These are phyloP conservation scores for Bryum argenteum DNA, from an alignment of 225 moss, liverwort and hornwort genomes.

Conservation along the genomic window DNA sequence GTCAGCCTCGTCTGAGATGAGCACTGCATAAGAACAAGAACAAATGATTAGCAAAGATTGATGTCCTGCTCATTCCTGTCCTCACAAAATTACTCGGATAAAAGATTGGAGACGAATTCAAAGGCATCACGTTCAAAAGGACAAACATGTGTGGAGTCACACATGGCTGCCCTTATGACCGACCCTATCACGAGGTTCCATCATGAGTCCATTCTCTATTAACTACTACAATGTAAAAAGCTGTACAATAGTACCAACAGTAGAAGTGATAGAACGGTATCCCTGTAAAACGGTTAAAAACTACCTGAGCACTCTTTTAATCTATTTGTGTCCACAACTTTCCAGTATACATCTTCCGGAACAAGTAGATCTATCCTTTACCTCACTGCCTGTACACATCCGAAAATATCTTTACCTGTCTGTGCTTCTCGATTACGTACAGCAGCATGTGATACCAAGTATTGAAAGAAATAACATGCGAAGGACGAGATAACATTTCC, in stretches of 20 bases:
- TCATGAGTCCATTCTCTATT: constrained; percentile 29
- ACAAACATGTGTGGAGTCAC: constrained; percentile 42
- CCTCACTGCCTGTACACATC: neutral
- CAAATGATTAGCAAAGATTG: neutral
- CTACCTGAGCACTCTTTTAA: neutral
- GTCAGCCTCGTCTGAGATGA: constrained; percentile 6
- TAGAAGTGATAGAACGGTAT: constrained; percentile 32
- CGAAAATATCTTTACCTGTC: neutral
- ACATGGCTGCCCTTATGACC: constrained; percentile 40
- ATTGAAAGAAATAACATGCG: neutral
- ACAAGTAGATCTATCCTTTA: neutral
- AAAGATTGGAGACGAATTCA: neutral
- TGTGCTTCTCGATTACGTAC: neutral
- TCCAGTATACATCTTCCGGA: too few species aligned
- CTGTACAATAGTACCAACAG: constrained; percentile 25
- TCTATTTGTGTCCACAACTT: neutral
- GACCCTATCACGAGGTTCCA: constrained; percentile 31
- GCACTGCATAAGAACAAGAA: constrained; percentile 8
- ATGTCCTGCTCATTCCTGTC: neutral
- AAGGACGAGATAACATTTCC: neutral
- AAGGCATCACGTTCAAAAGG: constrained; percentile 35
- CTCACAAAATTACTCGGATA: neutral
- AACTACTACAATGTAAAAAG: constrained; percentile 12
- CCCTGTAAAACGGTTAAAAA: constrained; percentile 10
- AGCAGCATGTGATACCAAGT: neutral